phyloP scores from a whole-genome alignment of 1,139 yeast species.

The Pichia sp. region DNA sequence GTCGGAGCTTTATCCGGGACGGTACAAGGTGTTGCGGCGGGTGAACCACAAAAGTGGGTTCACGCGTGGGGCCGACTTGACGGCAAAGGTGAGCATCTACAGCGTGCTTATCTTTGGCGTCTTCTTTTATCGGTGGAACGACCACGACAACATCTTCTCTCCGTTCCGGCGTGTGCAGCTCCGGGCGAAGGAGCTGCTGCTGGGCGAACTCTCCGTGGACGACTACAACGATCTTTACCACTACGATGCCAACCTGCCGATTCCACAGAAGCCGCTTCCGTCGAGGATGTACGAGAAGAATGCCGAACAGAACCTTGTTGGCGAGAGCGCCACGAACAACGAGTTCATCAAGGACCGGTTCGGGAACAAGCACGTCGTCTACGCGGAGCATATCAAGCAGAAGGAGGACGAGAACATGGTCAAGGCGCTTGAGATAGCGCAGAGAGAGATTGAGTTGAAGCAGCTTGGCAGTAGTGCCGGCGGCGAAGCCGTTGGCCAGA shows the following conservation, averaged over 20 bases:
- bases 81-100: conserved; percentile 46
- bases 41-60: conserved; percentile 54
- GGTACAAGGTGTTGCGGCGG: conserved; percentile 65
- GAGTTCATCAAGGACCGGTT: conserved; percentile 66
- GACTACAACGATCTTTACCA: conserved; percentile 58
- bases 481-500: background rate
- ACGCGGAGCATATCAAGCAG: conserved; percentile 69
- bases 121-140: conserved; percentile 81
- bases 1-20: conserved; percentile 73
- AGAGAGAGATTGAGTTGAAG: conserved; percentile 24
- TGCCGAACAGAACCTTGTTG: conserved; percentile 36
- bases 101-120: conserved; percentile 53
- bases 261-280: conserved; percentile 31
- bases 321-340: conserved; percentile 28
- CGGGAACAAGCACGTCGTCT: conserved; percentile 58
- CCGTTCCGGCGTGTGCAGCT: conserved; percentile 62
- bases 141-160: conserved; percentile 69
- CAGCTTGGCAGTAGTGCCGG: conserved; percentile 14
- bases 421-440: conserved; percentile 36
- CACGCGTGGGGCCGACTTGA: conserved; percentile 50
- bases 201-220: conserved; percentile 50
- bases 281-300: conserved; percentile 38
- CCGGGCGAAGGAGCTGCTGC: conserved; percentile 46
- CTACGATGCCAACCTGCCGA: conserved; percentile 30
- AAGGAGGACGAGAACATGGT: conserved; percentile 64